phyloP scores from a whole-genome alignment of 495 filamentous ascomycete species.

The Neurospora sp. region DNA sequence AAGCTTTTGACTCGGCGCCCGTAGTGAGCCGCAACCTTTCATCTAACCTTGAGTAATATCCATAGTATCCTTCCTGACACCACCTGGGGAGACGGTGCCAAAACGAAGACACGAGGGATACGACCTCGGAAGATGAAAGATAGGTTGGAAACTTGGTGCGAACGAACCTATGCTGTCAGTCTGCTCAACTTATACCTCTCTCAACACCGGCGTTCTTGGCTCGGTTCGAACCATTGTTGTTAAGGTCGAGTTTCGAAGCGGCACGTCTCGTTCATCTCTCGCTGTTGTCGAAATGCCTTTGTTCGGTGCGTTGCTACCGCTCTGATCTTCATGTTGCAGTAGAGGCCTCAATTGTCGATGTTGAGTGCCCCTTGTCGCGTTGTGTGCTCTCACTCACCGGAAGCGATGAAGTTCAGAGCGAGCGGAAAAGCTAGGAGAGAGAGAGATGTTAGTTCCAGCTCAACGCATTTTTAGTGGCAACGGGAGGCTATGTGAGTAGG shows the following conservation, averaged over 20 bases:
- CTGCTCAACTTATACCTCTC: not conserved
- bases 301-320: constrained; percentile 27
- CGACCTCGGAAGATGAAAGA: not conserved
- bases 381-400: constrained; percentile 54
- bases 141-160: constrained; percentile 15
- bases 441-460: constrained; percentile 10
- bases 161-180: constrained; percentile 19
- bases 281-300: not conserved
- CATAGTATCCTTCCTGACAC: constrained; percentile 2
- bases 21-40: constrained; percentile 65
- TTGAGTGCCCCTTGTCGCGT: constrained; percentile 3
- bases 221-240: not conserved
- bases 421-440: constrained; percentile 50
- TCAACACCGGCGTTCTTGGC: not conserved
- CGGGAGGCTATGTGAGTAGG: not conserved
- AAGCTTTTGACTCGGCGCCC: constrained; percentile 57
- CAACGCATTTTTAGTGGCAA: not conserved
- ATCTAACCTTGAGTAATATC: constrained; percentile 2
- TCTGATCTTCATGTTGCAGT: constrained; percentile 18
- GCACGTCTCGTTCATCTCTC: not conserved
- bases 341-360: not conserved
- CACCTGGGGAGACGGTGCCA: not conserved
- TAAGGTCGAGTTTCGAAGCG: not conserved
- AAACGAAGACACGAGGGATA: constrained; percentile 10
- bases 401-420: constrained; percentile 73